Base-by-base conservation (phyloP, 495 filamentous ascomycete species). In the Rhypophila decipiens region DNA sequence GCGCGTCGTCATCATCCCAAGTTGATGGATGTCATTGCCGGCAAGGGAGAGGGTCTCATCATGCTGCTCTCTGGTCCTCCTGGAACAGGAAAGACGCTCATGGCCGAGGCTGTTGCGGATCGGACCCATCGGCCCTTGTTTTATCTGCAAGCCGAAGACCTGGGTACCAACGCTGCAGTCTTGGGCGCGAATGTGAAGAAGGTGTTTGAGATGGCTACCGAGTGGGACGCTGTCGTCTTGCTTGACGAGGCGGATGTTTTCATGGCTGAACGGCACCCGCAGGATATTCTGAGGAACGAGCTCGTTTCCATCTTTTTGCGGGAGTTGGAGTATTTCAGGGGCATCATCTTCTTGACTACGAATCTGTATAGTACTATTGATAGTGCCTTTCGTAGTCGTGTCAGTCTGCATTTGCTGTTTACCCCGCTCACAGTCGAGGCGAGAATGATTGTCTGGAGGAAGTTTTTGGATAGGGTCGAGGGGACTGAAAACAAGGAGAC, bases 81-180 rank as follows among this genome's bases (percentile, higher is more conserved):
- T 0, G 80, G 78, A 0, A 70, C 72, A 1, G 78, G 79, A 9
- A 83, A 85, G 55, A 83, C 80, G 2, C 58, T 77, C 0, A 83
- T 78, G 12, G 80, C 79, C 4, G 72, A 76, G 47, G 59, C 64
- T 8, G 67, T 80, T 4, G 76, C 79, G 0, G 76, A 80, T 43
- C 55, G 68, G 10, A 69, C 68, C 1, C 53, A 67, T 5, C 63
- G 63, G 1, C 77, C 79, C 0, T 61, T 83, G 0, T 77, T 76
- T 51, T 61, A 69, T 7, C 64, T 83, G 4, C 73, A 72, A 17
- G 69, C 70, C 4, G 78, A 78, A 18, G 77, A 83, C 37, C 59
- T 83, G 1, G 75, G 77, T 5, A 76, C 65, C 24, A 61, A 67
- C 38, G 64, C 75, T 0, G 56, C 57, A 0, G 44, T 52, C 0